Base-by-base conservation (phyloP, 192 early-diverging fungal species). In the Podila verticillata region DNA sequence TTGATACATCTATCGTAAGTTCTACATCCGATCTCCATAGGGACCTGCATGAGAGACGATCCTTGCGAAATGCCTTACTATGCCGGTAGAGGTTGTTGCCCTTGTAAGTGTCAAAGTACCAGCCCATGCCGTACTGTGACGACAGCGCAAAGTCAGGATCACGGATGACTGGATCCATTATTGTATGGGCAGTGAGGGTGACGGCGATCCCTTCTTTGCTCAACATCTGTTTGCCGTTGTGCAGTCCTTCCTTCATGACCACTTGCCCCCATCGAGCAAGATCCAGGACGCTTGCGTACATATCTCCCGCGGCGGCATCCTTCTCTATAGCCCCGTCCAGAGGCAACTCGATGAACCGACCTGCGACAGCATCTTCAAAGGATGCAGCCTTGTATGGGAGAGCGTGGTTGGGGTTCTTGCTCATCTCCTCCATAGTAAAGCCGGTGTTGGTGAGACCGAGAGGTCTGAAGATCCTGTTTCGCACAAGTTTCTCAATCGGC, bases 211-310 rank as follows among this genome's bases (percentile, higher is more conserved):
- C 57, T 4, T 67, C 51, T 48, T 63, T 61, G 30, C 35, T 68
- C 34, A 74, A 17, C 19, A 74, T 28, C 51, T 74, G 73, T 15
- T 56, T 57, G 7, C 73, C 73, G 10, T 74, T 36, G 0, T 32
- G 15, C 17, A 57, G 13, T 1, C 73, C 73, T 32, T 57, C 28
- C 7, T 63, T 22, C 60, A 68, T 57, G 49, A 74, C 24, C n/a
- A 8, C 9, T 1, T 57, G 13, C 0, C 66, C 72, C 65, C 66
- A 75, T 4, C 24, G 29, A 28, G 62, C 36, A 10, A 75, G 51
- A 64, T 75, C 73, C 5, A 63, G 17, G 7, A 63, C 73, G 34
- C 63, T 75, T 0, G 73, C 67, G 28, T 75, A 75, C 4, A 75
- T 58, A 39, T 68, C 72, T 5, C 73, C 73, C 1, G 73, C 66